Base-by-base conservation (phyloP, 768 basidiomycete species). In the Vararia minispora region DNA sequence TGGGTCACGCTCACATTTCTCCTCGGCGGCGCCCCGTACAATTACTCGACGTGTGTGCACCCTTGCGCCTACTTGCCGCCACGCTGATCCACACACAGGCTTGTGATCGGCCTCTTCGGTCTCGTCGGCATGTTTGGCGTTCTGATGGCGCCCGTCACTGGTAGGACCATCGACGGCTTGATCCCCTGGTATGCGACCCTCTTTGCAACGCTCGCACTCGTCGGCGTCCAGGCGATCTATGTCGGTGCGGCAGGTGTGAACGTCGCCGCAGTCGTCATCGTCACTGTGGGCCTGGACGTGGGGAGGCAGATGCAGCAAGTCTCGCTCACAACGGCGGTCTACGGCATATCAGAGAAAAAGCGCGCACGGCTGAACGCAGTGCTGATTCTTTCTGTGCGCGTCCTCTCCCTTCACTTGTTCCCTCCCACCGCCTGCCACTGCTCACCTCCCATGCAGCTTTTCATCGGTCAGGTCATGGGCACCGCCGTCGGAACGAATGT, bases 1-100 rank as follows among this genome's bases (percentile, higher is more conserved):
- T 64, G 65, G 65, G 64, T 59, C 5, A 82, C 80, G 0, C 55
- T 85, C 43, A 88, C 87, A 0, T 92, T 90, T 63, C 61, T 90
- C 16, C 74, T 94, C 2, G 79, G 76, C 6, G 82, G 77, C 5
- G 58, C 75, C 3, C 81, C 82, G 1, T 91, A 88, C 52, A 52
- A 76, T 48, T 89, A 80, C 46, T 79, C 77, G 1, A 82, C 79
- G 80, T 72, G 47, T 22, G 69, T 46, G n/a, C n/a, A n/a, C n/a
- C n/a, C n/a, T n/a, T n/a, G n/a, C 18, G 5, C n/a, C 11, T 3
- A 17, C 2, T 7, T 5, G 5, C 21, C 16, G 24, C 6, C 21
- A 20, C 6, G 4, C 21, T 28, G 21, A 18, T 21, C n/a, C 22
- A 3, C 16, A 38, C 33, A 23, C 3, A 49, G 61, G 9, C 49